phyloP scores from a whole-genome alignment of 2,329 filamentous ascomycete species.

The Colletotrichum gloeosporioides region DNA sequence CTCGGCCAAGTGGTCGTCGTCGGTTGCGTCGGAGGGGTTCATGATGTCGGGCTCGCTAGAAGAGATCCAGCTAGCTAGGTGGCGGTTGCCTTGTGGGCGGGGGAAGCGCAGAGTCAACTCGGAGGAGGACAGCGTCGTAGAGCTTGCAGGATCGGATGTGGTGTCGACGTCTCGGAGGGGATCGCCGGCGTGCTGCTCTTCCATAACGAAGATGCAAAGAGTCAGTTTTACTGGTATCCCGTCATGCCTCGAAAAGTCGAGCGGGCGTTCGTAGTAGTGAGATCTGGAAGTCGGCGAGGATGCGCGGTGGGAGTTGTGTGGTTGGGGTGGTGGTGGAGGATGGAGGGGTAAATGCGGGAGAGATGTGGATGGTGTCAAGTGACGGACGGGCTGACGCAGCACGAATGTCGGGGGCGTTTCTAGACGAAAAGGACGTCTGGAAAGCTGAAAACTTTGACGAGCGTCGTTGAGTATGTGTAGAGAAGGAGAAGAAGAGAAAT shows the following conservation, averaged over 20 bases:
- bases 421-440: not conserved
- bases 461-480: not conserved
- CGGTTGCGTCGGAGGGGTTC: constrained; percentile 46
- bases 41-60: constrained; percentile 64
- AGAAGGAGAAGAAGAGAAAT: not conserved
- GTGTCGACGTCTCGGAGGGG: constrained; percentile 9
- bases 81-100: constrained; percentile 57
- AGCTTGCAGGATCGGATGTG: constrained; percentile 28
- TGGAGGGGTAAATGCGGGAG: constrained; percentile 22
- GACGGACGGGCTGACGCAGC: constrained; percentile 7
- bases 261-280: not conserved
- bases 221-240: constrained; percentile 37
- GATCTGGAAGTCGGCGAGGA: not conserved
- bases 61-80: constrained; percentile 65
- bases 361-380: constrained; percentile 9
- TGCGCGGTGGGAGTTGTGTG: not conserved
- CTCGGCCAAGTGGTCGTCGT: constrained; percentile 54
- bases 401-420: not conserved
- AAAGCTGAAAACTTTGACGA: not conserved
- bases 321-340: constrained; percentile 8
- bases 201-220: constrained; percentile 53
- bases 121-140: constrained; percentile 39
- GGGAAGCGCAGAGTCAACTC: constrained; percentile 62
- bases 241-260: constrained; percentile 38
- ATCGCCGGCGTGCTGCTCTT: constrained; percentile 44